phyloP scores from a whole-genome alignment of 148 eudicot species.

The Fagopyrum esculentum region DNA sequence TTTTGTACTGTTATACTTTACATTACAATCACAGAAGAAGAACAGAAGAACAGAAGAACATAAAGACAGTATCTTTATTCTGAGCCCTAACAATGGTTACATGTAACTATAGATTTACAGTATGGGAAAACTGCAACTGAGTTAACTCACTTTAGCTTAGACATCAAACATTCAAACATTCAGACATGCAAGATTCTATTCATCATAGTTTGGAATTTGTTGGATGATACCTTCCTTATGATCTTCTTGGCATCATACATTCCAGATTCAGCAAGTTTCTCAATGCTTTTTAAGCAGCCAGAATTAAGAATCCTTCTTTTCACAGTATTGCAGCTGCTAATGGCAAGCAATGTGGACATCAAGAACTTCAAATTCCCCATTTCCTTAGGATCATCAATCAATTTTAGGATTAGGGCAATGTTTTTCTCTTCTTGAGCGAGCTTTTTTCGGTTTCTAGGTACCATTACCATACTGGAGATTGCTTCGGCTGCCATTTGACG shows the following conservation, averaged over 20 bases:
- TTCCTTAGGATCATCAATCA: constrained; percentile 43
- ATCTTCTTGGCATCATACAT: constrained; percentile 77
- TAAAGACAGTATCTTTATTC: not conserved
- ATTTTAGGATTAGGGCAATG: constrained; percentile 44
- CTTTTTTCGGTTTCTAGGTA: constrained; percentile 62
- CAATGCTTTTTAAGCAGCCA: constrained; percentile 56
- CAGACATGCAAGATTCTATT: constrained; percentile 54
- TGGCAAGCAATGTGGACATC: constrained; percentile 51
- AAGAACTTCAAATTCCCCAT: constrained; percentile 49
- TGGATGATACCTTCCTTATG: constrained; percentile 54
- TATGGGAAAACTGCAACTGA: not conserved
- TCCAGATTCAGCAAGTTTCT: constrained; percentile 64
- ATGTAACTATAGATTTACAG: not conserved
- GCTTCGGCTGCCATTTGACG: constrained; percentile 78
- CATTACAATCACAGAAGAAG: constrained; percentile 5
- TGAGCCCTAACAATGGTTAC: constrained; percentile 10
- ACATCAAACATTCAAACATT: constrained; percentile 21
- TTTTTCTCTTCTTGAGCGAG: constrained; percentile 60
- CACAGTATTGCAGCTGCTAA: constrained; percentile 48
- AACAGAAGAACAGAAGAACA: not conserved
- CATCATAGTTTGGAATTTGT: constrained; percentile 46
- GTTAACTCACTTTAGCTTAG: not conserved
- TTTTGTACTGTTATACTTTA: constrained; percentile 10
- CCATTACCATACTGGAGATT: constrained; percentile 35
- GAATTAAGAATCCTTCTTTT: constrained; percentile 60